Conservation (phyloP, 2,329 filamentous ascomycete genomes). For the Xylaria sp. region DNA sequence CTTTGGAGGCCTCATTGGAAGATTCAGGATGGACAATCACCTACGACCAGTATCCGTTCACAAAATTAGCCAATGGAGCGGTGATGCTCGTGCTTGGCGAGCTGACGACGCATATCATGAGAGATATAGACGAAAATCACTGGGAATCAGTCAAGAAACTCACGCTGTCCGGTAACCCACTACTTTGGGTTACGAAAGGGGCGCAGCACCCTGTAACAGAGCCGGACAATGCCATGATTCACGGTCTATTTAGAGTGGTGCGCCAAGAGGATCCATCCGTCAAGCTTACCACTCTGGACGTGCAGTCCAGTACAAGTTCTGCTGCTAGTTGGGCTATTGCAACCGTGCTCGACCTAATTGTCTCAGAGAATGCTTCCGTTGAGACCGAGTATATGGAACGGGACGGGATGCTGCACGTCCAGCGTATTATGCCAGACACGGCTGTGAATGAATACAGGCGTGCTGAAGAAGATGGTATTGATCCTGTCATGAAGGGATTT, state of each 20-base stretch:
- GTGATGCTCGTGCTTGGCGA: not conserved
- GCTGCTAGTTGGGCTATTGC: slow-evolving; percentile 22
- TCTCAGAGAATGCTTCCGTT: not conserved
- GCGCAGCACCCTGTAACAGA: slow-evolving; percentile 32
- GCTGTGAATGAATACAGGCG: slow-evolving; percentile 31
- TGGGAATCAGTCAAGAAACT: slow-evolving; percentile 36
- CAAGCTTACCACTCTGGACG: slow-evolving; percentile 25
- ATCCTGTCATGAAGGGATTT: slow-evolving; percentile 19
- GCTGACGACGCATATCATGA: not conserved
- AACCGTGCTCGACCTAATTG: not conserved
- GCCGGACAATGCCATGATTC: slow-evolving; percentile 31
- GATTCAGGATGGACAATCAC: not conserved
- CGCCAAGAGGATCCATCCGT: slow-evolving; percentile 29
- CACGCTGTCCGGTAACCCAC: slow-evolving; percentile 14
- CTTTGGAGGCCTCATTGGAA: not conserved
- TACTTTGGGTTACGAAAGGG: slow-evolving; percentile 40
- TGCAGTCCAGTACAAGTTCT: slow-evolving; percentile 23
- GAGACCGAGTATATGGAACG: slow-evolving; percentile 42
- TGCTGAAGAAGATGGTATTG: slow-evolving; percentile 14
- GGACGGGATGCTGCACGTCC: slow-evolving; percentile 35
- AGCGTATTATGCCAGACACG: slow-evolving; percentile 37
- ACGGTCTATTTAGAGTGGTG: slow-evolving; percentile 34
- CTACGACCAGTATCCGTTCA: not conserved
- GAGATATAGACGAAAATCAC: slow-evolving; percentile 5
- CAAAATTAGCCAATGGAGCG: not conserved